Evolutionary conservation across 2,329 filamentous ascomycete species (phyloP), one percentile per base, ranked within the genome.

Genomic region (Xylariaceae sp.): DNA sequence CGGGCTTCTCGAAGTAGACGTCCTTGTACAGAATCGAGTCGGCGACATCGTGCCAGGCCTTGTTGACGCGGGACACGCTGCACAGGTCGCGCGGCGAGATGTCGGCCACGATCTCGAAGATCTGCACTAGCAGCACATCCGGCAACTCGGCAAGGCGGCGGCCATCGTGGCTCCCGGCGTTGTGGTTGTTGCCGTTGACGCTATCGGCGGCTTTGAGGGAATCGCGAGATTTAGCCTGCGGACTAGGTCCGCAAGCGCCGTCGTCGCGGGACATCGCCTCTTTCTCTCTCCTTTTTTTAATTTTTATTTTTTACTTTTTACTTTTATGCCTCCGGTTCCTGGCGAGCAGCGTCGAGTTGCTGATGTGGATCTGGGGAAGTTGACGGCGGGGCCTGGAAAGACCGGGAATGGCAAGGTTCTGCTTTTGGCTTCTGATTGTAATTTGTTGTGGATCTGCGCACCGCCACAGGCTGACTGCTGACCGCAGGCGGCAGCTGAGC

Each of bases 11-110:
- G 66, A 78, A 79, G 19, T 69, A 70, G 1, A 78, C 73, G 4
- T 68, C 73, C 60, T 74, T 71, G 65, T 79, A 77, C 19, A 79
- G 68, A 8, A 78, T 66, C 2, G 74, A 71, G 59, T 78, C 76
- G 57, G 74, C 74, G 19, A 78, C 63, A 43, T 64, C 63, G 57
- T 79, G 76, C 58, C 74, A 73, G 21, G 65, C 67, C 48, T 70
- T 69, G 63, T 70, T 76, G 37, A 76, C 66, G 10, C 71, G 69
- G 37, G 74, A 76, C 18, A 77, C 66, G 59, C 61, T 70, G 67
- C 71, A 74, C 30, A 78, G 69, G 59, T 75, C 74, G 58, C 65
- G 68, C 49, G 70, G 68, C 13, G 70, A 68, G 18, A 55, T 40
- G 12, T 48, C 55, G 12, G 64, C 67, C 1, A 76, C 60, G 9